These are phyloP conservation scores for Aureobasidium sp. DNA, from an alignment of 2,329 filamentous ascomycete species.

Conservation along the genomic window DNA sequence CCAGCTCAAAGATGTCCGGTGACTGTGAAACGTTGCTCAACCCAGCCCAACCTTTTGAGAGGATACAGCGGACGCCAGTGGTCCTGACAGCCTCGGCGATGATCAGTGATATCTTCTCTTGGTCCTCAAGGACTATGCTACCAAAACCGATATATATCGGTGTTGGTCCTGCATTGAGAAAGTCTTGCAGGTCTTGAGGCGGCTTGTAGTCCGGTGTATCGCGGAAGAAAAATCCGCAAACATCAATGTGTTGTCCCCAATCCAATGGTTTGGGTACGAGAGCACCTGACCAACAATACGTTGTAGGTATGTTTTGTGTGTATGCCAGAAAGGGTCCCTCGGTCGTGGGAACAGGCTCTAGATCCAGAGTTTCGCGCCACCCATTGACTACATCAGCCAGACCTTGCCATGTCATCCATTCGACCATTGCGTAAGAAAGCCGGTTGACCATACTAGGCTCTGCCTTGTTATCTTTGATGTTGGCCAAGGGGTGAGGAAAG, in stretches of 20 bases:
- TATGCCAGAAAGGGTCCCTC: background rate
- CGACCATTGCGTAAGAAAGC: slow-evolving; percentile 73
- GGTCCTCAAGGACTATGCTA: slow-evolving; percentile 25
- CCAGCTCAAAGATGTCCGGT: background rate
- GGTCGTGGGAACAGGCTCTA: slow-evolving; percentile 5
- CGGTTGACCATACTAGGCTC: slow-evolving; percentile 63
- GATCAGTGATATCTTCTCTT: slow-evolving; percentile 25
- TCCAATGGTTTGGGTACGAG: background rate
- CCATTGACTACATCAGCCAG: slow-evolving; percentile 13
- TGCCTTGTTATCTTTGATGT: slow-evolving; percentile 67
- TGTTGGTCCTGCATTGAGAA: slow-evolving; percentile 12
- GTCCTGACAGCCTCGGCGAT: slow-evolving; percentile 28
- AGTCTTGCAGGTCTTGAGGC: slow-evolving; percentile 3
- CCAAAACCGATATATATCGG: slow-evolving; percentile 16
- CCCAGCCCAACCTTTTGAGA: slow-evolving; percentile 13
- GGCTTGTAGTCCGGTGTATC: slow-evolving; percentile 8
- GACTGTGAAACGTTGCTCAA: slow-evolving; percentile 14
- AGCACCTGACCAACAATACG: slow-evolving; percentile 18
- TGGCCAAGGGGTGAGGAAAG: slow-evolving; percentile 80
- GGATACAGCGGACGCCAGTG: slow-evolving; percentile 15
- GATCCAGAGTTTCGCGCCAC: slow-evolving; percentile 9
- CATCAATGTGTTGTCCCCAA: background rate
- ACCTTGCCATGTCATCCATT: slow-evolving; percentile 91
- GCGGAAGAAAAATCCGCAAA: slow-evolving; percentile 28
- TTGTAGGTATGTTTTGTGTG: slow-evolving; percentile 11